Evolutionary conservation across 1,284 basidiomycete species (phyloP).

Genomic region (Leccinum subrobustum): DNA sequence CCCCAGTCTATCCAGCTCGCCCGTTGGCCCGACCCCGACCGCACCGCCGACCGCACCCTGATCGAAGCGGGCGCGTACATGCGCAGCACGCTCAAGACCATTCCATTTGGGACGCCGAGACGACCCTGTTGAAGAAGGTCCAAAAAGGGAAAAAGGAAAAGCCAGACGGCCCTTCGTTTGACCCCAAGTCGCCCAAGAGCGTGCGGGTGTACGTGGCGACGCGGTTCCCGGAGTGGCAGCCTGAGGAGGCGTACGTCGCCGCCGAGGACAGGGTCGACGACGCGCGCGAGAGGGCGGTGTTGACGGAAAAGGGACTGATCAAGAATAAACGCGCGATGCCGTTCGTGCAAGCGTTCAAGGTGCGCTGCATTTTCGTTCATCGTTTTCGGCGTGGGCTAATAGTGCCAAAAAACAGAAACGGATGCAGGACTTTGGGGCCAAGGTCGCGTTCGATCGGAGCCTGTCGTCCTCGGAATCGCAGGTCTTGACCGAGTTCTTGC

Average conservation of each 20-base stretch:
- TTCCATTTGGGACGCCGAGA: slow-evolving; percentile 91
- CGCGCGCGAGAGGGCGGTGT: slow-evolving; percentile 61
- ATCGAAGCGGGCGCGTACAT: slow-evolving; percentile 84
- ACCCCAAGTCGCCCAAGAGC: slow-evolving; percentile 82
- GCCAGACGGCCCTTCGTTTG: slow-evolving; percentile 53
- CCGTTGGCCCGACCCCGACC: slow-evolving; percentile 60
- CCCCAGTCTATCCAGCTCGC: slow-evolving; percentile 81
- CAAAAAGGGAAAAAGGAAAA: slow-evolving; percentile 47
- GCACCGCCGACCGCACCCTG: slow-evolving; percentile 55
- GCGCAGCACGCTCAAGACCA: slow-evolving; percentile 81
- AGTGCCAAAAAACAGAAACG: no score
- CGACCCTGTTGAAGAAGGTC: slow-evolving; percentile 73
- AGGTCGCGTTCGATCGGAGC: slow-evolving; percentile 26
- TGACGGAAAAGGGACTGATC: slow-evolving; percentile 78
- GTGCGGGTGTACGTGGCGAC: slow-evolving; percentile 83
- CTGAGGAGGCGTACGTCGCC: slow-evolving; percentile 58
- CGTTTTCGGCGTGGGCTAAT: no score
- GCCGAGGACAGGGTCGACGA: slow-evolving; percentile 78
- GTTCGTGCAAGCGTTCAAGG: no score
- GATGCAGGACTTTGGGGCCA: no score
- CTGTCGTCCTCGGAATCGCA: slow-evolving; percentile 47
- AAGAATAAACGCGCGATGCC: slow-evolving; percentile 43
- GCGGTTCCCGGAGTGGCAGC: slow-evolving; percentile 92
- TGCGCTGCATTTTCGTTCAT: no score
- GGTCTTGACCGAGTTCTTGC: slow-evolving; percentile 71